These are phyloP conservation scores for Sparassis latifolia DNA, from an alignment of 1,284 basidiomycete species.

Conservation along the genomic window DNA sequence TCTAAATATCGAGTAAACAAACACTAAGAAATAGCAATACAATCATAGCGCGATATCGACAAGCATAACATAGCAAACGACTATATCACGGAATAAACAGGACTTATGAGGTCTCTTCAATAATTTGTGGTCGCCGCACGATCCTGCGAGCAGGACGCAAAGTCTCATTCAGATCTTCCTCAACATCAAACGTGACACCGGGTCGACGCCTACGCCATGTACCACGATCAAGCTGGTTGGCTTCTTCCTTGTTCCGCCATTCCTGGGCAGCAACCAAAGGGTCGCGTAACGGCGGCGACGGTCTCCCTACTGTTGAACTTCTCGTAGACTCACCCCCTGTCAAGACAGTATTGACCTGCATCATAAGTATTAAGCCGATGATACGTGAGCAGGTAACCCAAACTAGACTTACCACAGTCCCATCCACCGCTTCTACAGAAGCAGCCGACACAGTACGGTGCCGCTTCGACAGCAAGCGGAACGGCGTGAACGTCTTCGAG, in stretches of 20 bases:
- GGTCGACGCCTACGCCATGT: slow-evolving; percentile 48
- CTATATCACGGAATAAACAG: not conserved
- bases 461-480: slow-evolving; percentile 54
- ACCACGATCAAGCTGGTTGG: slow-evolving; percentile 31
- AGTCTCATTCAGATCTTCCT: not conserved
- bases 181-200: slow-evolving; percentile 58
- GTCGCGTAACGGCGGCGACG: slow-evolving; percentile 56
- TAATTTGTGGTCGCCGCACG: not conserved
- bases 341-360: slow-evolving; percentile 60
- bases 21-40: slow-evolving; percentile 5
- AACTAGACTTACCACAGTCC: slow-evolving; percentile 54
- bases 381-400: not conserved
- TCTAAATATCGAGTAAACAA: not conserved
- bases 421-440: slow-evolving; percentile 69
- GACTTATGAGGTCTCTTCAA: not conserved
- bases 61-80: slow-evolving; percentile 10
- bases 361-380: slow-evolving; percentile 5
- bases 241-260: slow-evolving; percentile 54
- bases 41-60: slow-evolving; percentile 9
- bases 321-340: slow-evolving; percentile 68
- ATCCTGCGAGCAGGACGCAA: not conserved
- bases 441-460: slow-evolving; percentile 65
- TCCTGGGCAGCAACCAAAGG: slow-evolving; percentile 54
- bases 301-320: slow-evolving; percentile 46
- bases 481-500: slow-evolving; percentile 50